These are phyloP conservation scores for Fusarium longipes DNA, from an alignment of 2,329 filamentous ascomycete species.

Conservation along the genomic window DNA sequence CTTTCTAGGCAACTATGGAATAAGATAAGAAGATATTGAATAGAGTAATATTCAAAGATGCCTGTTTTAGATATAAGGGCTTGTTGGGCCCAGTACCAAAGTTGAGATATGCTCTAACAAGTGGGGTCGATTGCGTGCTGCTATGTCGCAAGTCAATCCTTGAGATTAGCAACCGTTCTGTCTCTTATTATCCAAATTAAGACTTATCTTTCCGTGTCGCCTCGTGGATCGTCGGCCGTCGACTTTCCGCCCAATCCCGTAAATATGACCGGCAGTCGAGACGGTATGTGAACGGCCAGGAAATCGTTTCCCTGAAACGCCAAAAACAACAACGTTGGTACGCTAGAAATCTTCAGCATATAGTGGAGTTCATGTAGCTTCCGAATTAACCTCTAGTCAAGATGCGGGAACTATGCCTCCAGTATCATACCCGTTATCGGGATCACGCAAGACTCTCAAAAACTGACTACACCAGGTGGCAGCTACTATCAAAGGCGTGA, in stretches of 20 bases:
- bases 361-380: not conserved
- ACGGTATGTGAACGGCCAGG: not conserved
- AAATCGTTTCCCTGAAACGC: not conserved
- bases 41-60: not conserved
- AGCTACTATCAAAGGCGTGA: slow-evolving; percentile 7
- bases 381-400: not conserved
- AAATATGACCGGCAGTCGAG: not conserved
- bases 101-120: not conserved
- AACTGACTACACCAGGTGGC: not conserved
- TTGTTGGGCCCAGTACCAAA: not conserved
- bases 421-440: slow-evolving; percentile 13
- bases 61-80: not conserved
- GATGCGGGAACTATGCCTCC: not conserved
- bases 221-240: not conserved
- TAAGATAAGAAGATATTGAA: not conserved
- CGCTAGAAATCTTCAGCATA: not conserved
- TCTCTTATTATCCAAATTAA: not conserved
- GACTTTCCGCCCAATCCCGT: not conserved
- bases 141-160: not conserved
- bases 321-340: not conserved
- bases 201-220: not conserved
- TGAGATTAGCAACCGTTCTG: not conserved
- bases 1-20: not conserved
- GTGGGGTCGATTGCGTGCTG: not conserved
- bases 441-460: slow-evolving; percentile 10